Percentiles rank a stretch among this genome's conserved stretches.
phyloP scores from a whole-genome alignment of 768 basidiomycete species.

The Rhodotorula diobovata region DNA sequence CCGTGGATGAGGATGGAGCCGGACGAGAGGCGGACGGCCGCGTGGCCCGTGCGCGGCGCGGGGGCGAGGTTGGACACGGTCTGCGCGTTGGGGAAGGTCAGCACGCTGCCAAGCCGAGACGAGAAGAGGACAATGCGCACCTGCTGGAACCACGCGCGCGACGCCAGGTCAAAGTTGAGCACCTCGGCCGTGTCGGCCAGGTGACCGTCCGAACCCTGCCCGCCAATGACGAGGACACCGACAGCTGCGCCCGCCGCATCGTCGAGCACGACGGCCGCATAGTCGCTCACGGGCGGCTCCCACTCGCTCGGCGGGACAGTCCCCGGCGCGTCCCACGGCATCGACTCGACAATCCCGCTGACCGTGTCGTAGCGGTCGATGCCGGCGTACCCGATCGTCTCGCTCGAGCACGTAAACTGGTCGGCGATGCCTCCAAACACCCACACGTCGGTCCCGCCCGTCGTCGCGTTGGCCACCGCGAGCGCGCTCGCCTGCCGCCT shows the following conservation, averaged over 20 bases:
- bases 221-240: slow-evolving; percentile 35
- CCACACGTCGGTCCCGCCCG: slow-evolving; percentile 30
- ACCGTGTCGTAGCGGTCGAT: slow-evolving; percentile 34
- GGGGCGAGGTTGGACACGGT: slow-evolving; percentile 2
- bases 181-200: slow-evolving; percentile 17
- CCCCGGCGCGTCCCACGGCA: slow-evolving; percentile 15
- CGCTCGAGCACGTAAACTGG: slow-evolving; percentile 33
- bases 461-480: slow-evolving; percentile 15
- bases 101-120: too few species aligned
- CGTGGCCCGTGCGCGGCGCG: slow-evolving; percentile 38
- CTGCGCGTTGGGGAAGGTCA: background rate
- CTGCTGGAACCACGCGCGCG: slow-evolving; percentile 7
- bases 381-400: slow-evolving; percentile 39
- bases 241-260: too few species aligned
- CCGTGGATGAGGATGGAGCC: slow-evolving; percentile 39
- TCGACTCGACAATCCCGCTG: slow-evolving; percentile 18
- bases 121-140: background rate
- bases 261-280: slow-evolving; percentile 20
- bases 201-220: slow-evolving; percentile 33
- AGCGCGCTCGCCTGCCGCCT: slow-evolving; percentile 37
- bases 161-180: slow-evolving; percentile 28
- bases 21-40: slow-evolving; percentile 12
- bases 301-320: background rate
- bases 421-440: slow-evolving; percentile 43
- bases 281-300: slow-evolving; percentile 39